Percentiles rank a stretch among this genome's conserved stretches.
These are phyloP conservation scores for Aureobasidium sp. DNA, from an alignment of 2,329 filamentous ascomycete genomes.

Conservation along the genomic window DNA sequence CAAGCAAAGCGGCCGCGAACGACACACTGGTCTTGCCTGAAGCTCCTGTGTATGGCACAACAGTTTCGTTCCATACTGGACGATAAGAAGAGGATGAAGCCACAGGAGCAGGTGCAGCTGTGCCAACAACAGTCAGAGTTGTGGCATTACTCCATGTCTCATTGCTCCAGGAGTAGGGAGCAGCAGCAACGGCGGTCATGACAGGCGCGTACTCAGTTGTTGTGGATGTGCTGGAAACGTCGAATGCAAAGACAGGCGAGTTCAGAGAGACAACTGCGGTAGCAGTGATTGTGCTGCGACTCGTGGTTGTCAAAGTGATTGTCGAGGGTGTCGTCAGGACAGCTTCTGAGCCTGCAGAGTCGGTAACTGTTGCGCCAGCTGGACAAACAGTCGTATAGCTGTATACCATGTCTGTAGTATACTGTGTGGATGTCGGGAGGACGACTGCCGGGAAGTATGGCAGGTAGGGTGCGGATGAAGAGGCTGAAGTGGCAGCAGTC, in stretches of 20 bases:
- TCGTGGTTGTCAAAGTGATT: slow-evolving; percentile 5
- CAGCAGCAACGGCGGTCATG: background rate
- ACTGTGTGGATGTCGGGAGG: background rate
- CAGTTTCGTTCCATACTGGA: background rate
- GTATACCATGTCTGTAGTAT: background rate
- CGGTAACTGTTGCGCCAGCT: slow-evolving; percentile 1
- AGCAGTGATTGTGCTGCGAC: background rate
- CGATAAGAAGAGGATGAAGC: background rate
- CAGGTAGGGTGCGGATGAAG: background rate
- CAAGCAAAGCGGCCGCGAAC: background rate
- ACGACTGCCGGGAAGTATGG: background rate
- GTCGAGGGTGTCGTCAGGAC: background rate
- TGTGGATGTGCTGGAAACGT: background rate
- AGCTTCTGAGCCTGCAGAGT: background rate
- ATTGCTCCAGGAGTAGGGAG: background rate
- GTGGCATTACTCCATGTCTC: slow-evolving; percentile 4
- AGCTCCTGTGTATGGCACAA: background rate
- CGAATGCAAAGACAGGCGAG: background rate
- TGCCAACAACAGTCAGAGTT: background rate
- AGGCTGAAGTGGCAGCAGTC: background rate
- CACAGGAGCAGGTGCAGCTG: background rate
- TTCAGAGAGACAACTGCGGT: background rate
- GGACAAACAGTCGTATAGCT: slow-evolving; percentile 9
- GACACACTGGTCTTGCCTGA: background rate
- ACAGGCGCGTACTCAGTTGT: background rate